These are phyloP conservation scores for Prosopis cineraria DNA, from an alignment of 306 rosid species.

Conservation along the genomic window DNA sequence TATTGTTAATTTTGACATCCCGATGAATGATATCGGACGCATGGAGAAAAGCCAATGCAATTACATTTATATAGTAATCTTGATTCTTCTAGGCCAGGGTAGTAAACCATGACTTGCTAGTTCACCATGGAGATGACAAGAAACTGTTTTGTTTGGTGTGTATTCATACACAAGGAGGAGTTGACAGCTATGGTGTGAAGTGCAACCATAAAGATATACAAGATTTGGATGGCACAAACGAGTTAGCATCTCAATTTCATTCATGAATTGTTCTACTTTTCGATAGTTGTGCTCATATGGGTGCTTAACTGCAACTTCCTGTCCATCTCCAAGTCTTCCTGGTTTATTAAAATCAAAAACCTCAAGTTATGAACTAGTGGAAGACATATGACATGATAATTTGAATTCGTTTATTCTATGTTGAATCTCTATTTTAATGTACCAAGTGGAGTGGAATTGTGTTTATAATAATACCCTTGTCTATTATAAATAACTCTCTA, in stretches of 20 bases:
- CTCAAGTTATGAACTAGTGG: not conserved
- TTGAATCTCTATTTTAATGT: too few species aligned
- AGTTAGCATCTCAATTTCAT: conserved; percentile 55
- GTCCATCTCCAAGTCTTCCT: conserved; percentile 58
- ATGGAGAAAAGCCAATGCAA: conserved; percentile 56
- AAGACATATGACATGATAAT: too few species aligned
- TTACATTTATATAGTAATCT: conserved; percentile 54
- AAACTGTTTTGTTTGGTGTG: conserved; percentile 53
- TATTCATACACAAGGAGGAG: not conserved
- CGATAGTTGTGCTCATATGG: conserved; percentile 45
- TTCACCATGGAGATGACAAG: conserved; percentile 58
- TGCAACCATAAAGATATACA: not conserved
- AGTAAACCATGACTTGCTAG: conserved; percentile 21
- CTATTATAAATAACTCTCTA: too few species aligned
- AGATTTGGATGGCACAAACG: not conserved
- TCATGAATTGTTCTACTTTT: conserved; percentile 49
- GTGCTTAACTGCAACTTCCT: conserved; percentile 71
- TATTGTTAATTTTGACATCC: conserved; percentile 40
- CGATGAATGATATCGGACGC: conserved; percentile 59
- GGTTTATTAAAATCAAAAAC: not conserved
- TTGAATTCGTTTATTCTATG: too few species aligned
- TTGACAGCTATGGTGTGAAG: not conserved
- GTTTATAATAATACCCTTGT: too few species aligned
- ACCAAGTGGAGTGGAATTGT: too few species aligned
- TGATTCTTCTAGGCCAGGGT: conserved; percentile 50